Conservation (phyloP, 768 basidiomycete genomes). For the Tricholoma terreum region DNA sequence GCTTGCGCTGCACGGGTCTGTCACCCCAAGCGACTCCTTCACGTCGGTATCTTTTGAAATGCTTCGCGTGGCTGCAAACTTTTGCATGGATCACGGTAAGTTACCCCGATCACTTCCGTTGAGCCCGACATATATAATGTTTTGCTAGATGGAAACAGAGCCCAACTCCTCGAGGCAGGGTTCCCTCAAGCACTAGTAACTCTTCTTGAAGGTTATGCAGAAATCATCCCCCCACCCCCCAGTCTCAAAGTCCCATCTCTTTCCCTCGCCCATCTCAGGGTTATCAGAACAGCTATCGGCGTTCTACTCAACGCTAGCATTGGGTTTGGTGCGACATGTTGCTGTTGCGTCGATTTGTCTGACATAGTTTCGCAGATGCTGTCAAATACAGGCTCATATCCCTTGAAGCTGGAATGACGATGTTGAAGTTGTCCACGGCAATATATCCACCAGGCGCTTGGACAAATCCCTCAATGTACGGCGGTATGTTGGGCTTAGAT, state of each 20-base stretch:
- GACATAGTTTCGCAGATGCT: conserved; percentile 46
- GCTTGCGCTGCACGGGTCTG: conserved; percentile 47
- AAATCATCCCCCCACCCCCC: conserved; percentile 36
- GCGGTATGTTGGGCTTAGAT: conserved; percentile 21
- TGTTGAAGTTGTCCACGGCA: conserved; percentile 62
- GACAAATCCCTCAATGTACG: conserved; percentile 31
- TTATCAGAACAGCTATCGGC: conserved; percentile 76
- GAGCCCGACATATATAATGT: conserved; percentile 4
- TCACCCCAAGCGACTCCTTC: conserved; percentile 43
- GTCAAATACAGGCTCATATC: conserved; percentile 67
- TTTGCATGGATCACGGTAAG: conserved; percentile 82
- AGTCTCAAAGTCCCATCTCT: conserved; percentile 44
- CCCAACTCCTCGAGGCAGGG: conserved; percentile 63
- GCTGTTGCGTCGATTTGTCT: neutral
- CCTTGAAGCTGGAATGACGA: conserved; percentile 63
- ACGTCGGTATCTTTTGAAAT: conserved; percentile 60
- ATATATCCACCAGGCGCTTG: conserved; percentile 77
- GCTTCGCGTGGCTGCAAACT: conserved; percentile 75
- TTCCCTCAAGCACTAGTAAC: conserved; percentile 66
- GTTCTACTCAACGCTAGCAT: conserved; percentile 76
- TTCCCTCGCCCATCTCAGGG: conserved; percentile 59
- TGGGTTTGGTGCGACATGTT: conserved; percentile 57
- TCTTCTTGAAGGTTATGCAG: conserved; percentile 67
- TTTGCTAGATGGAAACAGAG: conserved; percentile 68
- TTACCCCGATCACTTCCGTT: conserved; percentile 2